Evolutionary conservation across 106 monocot species (phyloP).

Genomic region (Phalaenopsis aphrodite): DNA sequence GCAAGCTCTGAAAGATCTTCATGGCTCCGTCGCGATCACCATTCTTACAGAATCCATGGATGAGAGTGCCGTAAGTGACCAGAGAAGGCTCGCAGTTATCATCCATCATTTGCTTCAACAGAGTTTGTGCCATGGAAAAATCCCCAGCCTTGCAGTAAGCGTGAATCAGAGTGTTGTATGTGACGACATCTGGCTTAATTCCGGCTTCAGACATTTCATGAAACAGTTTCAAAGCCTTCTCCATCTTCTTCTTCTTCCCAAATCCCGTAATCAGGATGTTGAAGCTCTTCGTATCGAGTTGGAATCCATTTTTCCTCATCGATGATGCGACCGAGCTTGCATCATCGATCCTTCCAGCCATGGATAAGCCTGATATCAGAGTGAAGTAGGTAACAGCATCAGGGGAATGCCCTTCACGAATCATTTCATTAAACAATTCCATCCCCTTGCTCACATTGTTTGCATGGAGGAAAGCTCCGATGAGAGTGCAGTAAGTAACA

Average conservation of each 20-base stretch:
- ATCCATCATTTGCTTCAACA: slow-evolving; percentile 47
- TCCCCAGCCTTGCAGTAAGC: slow-evolving; percentile 43
- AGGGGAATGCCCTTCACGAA: slow-evolving; percentile 33
- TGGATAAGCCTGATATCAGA: slow-evolving; percentile 67
- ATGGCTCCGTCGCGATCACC: slow-evolving; percentile 44
- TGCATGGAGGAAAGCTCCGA: slow-evolving; percentile 61
- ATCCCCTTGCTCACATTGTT: slow-evolving; percentile 59
- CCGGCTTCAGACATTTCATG: slow-evolving; percentile 41
- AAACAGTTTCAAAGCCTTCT: slow-evolving; percentile 42
- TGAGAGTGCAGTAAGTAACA: slow-evolving; percentile 48
- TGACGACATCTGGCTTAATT: slow-evolving; percentile 50
- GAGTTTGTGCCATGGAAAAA: slow-evolving; percentile 34
- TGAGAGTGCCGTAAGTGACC: slow-evolving; percentile 66
- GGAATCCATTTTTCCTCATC: slow-evolving; percentile 54
- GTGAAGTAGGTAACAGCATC: slow-evolving; percentile 59
- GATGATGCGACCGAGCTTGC: slow-evolving; percentile 33
- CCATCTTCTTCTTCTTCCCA: slow-evolving; percentile 52
- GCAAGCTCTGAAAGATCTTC: slow-evolving; percentile 49
- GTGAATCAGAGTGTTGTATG: slow-evolving; percentile 70
- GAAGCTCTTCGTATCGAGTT: slow-evolving; percentile 49
- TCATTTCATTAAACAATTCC: slow-evolving; percentile 70
- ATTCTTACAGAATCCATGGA: slow-evolving; percentile 61
- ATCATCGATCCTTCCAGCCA: slow-evolving; percentile 42
- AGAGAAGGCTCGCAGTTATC: slow-evolving; percentile 38
- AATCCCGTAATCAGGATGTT: slow-evolving; percentile 73